Percentiles rank a stretch among this genome's conserved stretches.
phyloP scores from a whole-genome alignment of 164 flowering plant genomes.

The Hamamelis virginiana region DNA sequence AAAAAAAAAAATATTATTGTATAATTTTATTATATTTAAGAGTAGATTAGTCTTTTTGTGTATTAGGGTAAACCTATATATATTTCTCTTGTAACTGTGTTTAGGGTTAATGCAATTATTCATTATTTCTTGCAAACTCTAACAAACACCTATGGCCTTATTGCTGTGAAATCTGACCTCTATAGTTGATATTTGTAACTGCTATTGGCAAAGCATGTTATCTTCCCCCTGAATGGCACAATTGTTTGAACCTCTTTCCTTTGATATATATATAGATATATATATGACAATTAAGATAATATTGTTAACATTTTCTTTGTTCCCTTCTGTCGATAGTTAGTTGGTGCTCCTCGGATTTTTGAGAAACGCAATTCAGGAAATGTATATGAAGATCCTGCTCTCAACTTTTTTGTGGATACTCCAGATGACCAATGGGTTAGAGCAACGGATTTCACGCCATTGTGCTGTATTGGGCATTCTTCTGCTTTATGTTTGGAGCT shows the following conservation, averaged over 20 bases:
- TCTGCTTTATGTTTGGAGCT: slow-evolving; percentile 76
- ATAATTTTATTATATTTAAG: too few relatives aligned
- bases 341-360: slow-evolving; percentile 70
- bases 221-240: not conserved
- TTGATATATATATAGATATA: not conserved
- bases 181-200: not conserved
- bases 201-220: too few relatives aligned
- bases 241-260: not conserved
- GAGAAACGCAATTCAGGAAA: slow-evolving; percentile 30
- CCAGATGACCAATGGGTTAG: slow-evolving; percentile 71
- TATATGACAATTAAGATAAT: not conserved
- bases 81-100: too few relatives aligned
- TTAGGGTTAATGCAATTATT: too few relatives aligned
- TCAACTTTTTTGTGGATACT: slow-evolving; percentile 42
- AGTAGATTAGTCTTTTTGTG: too few relatives aligned
- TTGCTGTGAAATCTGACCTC: not conserved
- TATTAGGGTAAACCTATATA: too few relatives aligned
- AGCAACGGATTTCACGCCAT: slow-evolving; percentile 67
- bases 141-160: not conserved
- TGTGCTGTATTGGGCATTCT: slow-evolving; percentile 69
- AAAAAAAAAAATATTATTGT: too few relatives aligned
- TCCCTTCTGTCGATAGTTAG: slow-evolving; percentile 34
- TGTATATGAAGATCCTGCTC: slow-evolving; percentile 18
- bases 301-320: not conserved
- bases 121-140: too few relatives aligned